Conservation (phyloP, 192 early-diverging fungal genomes). For the Coemansia sp. region DNA sequence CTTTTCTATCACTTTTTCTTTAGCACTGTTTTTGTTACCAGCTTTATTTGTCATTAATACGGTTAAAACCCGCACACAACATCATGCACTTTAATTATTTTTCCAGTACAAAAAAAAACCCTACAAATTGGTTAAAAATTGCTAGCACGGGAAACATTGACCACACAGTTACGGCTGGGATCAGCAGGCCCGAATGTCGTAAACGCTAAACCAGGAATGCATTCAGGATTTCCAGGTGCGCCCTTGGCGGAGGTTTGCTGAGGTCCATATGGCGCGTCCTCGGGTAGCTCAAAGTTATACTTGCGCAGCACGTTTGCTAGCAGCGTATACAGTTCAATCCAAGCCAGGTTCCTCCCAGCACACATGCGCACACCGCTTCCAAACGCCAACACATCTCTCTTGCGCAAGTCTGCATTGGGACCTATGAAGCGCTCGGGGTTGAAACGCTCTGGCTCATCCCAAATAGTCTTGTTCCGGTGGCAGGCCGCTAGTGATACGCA, state of each 20-base stretch:
- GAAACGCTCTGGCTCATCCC: slow-evolving; percentile 20
- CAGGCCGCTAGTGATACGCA: slow-evolving; percentile 22
- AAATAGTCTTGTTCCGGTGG: slow-evolving; percentile 23
- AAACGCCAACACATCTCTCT: slow-evolving; percentile 30
- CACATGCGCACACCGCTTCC: slow-evolving; percentile 39
- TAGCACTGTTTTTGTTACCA: too few species aligned
- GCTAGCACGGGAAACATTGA: slow-evolving; percentile 10
- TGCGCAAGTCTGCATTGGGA: background rate
- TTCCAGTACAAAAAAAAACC: too few species aligned
- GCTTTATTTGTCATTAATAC: too few species aligned
- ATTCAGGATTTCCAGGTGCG: background rate
- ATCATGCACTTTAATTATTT: too few species aligned
- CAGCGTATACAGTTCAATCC: slow-evolving; percentile 38
- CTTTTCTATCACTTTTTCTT: too few species aligned
- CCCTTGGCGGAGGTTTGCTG: background rate
- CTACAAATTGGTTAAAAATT: too few species aligned
- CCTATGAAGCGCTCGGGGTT: slow-evolving; percentile 43
- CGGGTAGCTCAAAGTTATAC: slow-evolving; percentile 24
- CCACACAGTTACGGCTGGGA: slow-evolving; percentile 22
- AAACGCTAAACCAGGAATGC: slow-evolving; percentile 16
- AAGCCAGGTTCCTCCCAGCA: slow-evolving; percentile 36
- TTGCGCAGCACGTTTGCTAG: slow-evolving; percentile 43
- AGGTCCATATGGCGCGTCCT: slow-evolving; percentile 22
- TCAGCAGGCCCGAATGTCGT: slow-evolving; percentile 21
- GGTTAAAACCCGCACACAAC: too few species aligned